Percentiles rank a stretch among this genome's conserved stretches.
These are phyloP conservation scores for Euphorbia pulcherrima DNA, from an alignment of 345 rosid species.

Conservation along the genomic window DNA sequence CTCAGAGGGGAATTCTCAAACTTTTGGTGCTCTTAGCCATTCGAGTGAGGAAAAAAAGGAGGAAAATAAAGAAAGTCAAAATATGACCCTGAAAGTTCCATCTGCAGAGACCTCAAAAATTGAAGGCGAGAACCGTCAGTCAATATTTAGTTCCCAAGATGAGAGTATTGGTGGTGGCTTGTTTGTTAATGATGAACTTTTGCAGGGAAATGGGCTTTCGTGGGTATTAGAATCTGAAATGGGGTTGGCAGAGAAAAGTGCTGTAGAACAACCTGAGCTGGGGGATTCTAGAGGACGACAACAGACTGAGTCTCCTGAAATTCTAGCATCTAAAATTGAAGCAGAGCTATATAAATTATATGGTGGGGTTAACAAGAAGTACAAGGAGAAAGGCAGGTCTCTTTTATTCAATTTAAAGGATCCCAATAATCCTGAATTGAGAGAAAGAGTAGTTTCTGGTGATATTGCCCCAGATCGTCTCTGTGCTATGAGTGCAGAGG, in stretches of 20 bases:
- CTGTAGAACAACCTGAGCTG: slow-evolving; percentile 16
- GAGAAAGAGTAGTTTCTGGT: slow-evolving; percentile 71
- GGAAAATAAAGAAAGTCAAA: slow-evolving; percentile 23
- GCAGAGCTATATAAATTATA: slow-evolving; percentile 69
- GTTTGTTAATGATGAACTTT: slow-evolving; percentile 80
- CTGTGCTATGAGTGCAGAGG: slow-evolving; percentile 90
- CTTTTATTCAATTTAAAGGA: slow-evolving; percentile 88
- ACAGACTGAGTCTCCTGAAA: slow-evolving; percentile 37
- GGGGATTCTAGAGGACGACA: slow-evolving; percentile 22
- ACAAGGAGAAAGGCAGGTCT: slow-evolving; percentile 86
- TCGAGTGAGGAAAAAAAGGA: slow-evolving; percentile 26
- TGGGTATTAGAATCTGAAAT: slow-evolving; percentile 65
- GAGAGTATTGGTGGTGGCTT: slow-evolving; percentile 68
- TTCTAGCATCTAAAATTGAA: slow-evolving; percentile 63
- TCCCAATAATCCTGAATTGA: slow-evolving; percentile 76
- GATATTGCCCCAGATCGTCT: slow-evolving; percentile 61
- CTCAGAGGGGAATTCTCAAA: slow-evolving; percentile 24
- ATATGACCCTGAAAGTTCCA: slow-evolving; percentile 23
- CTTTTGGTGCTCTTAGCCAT: slow-evolving; percentile 19
- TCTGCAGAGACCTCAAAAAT: slow-evolving; percentile 19
- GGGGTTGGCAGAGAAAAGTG: slow-evolving; percentile 34
- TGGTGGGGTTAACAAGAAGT: slow-evolving; percentile 96
- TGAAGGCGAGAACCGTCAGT: slow-evolving; percentile 40
- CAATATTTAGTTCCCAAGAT: slow-evolving; percentile 37
- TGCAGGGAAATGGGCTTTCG: slow-evolving; percentile 91